Evolutionary conservation across 164 flowering plant genomes (phyloP).

Genomic region (Tetrastigma voinierianum): DNA sequence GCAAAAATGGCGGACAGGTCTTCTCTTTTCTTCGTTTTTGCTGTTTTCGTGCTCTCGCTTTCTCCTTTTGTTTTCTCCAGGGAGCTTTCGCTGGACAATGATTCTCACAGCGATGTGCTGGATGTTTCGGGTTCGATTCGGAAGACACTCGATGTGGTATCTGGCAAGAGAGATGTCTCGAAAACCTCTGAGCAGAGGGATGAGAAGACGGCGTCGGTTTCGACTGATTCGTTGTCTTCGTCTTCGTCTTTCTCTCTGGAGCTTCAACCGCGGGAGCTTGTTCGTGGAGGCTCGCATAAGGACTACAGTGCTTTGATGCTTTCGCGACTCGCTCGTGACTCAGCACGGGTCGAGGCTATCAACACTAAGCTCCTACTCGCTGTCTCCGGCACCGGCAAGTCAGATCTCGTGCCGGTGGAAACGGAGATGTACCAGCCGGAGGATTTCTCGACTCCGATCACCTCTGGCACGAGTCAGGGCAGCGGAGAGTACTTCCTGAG

Average conservation of each 20-base stretch:
- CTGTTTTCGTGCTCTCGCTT: slow-evolving; percentile 1
- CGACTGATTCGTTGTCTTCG: neutral
- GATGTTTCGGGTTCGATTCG: slow-evolving; percentile 29
- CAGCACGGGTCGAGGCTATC: slow-evolving; percentile 36
- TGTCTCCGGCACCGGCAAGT: slow-evolving; percentile 10
- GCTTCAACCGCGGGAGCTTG: slow-evolving; percentile 25
- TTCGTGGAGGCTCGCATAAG: slow-evolving; percentile 16
- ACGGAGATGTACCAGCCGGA: slow-evolving; percentile 15
- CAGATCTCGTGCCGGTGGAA: slow-evolving; percentile 26
- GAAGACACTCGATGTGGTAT: slow-evolving; percentile 20
- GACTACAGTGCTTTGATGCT: slow-evolving; percentile 30
- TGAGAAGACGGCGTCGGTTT: neutral
- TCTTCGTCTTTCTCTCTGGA: slow-evolving; percentile 23
- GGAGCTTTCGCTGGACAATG: neutral
- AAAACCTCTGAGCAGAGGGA: slow-evolving; percentile 4
- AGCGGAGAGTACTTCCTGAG: slow-evolving; percentile 58
- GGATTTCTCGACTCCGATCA: slow-evolving; percentile 32
- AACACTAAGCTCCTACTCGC: slow-evolving; percentile 20
- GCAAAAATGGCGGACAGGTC: slow-evolving; percentile 5
- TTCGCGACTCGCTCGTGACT: slow-evolving; percentile 45
- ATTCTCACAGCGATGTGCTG: slow-evolving; percentile 13
- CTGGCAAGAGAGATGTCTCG: slow-evolving; percentile 9
- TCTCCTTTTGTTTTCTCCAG: slow-evolving; percentile 10
- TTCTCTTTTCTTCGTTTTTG: neutral
- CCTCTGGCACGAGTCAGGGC: slow-evolving; percentile 42